Percentiles rank a stretch among this genome's conserved stretches.
Conservation (phyloP, 2,329 filamentous ascomycete genomes). For the Dactylellina cionopaga region DNA sequence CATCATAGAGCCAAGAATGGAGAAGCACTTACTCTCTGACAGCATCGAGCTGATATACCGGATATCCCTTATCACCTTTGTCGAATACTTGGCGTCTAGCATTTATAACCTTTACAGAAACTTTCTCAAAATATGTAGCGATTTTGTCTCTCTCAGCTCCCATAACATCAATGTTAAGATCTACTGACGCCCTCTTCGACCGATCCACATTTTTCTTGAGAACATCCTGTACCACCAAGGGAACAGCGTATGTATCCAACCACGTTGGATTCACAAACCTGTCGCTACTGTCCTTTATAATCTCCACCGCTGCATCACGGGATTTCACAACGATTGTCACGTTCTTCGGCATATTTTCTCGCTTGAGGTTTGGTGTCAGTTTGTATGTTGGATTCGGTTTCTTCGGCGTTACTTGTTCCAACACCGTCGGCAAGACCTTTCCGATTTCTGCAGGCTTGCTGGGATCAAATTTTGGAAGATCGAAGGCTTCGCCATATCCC, state of each 20-base stretch:
- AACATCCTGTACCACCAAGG: conserved; percentile 3
- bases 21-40: conserved; percentile 55
- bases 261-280: conserved; percentile 41
- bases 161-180: conserved; percentile 41
- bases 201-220: conserved; percentile 25
- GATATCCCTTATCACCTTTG: conserved; percentile 9
- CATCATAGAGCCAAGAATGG: not conserved
- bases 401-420: not conserved
- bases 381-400: conserved; percentile 36
- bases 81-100: conserved; percentile 32
- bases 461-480: conserved; percentile 32
- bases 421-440: not conserved
- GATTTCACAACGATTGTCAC: conserved; percentile 41
- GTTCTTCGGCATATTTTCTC: conserved; percentile 29
- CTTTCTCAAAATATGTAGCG: conserved; percentile 25
- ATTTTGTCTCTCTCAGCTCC: conserved; percentile 25
- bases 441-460: conserved; percentile 18
- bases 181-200: conserved; percentile 6
- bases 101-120: conserved; percentile 31
- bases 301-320: conserved; percentile 39
- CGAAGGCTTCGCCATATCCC: conserved; percentile 42
- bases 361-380: conserved; percentile 14
- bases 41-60: conserved; percentile 55
- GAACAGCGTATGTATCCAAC: conserved; percentile 40
- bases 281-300: conserved; percentile 18